phyloP scores from a whole-genome alignment of 2,329 filamentous ascomycete genomes.

The Fusarium praegraminearum region DNA sequence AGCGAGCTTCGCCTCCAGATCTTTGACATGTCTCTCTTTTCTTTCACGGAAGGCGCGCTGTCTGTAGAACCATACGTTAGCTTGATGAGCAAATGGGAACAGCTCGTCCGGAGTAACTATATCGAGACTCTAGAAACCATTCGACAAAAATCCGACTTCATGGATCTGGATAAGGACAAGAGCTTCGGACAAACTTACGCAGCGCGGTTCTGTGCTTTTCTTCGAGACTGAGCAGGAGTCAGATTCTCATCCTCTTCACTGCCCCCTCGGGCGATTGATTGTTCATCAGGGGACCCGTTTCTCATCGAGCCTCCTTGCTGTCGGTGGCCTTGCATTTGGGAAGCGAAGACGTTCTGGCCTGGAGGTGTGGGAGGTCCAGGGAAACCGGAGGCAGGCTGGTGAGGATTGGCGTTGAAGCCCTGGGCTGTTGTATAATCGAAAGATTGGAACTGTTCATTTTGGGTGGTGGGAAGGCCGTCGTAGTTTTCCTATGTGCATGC shows the following conservation, averaged over 20 bases:
- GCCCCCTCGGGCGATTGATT: constrained; percentile 51
- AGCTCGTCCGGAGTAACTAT: not conserved
- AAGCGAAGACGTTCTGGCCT: constrained; percentile 52
- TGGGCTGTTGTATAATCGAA: constrained; percentile 56
- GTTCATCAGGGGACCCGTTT: constrained; percentile 50
- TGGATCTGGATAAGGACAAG: not conserved
- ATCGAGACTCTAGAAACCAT: not conserved
- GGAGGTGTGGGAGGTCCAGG: constrained; percentile 66
- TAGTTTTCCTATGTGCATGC: constrained; percentile 60
- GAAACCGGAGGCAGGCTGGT: constrained; percentile 51
- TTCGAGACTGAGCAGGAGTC: constrained; percentile 68
- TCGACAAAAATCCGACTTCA: not conserved
- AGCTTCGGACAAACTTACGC: constrained; percentile 61
- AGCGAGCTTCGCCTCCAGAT: constrained; percentile 88
- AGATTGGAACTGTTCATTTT: constrained; percentile 60
- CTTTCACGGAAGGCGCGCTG: constrained; percentile 96
- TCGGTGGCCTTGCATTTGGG: constrained; percentile 43
- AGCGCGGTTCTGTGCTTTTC: constrained; percentile 72
- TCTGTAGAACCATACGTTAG: constrained; percentile 59
- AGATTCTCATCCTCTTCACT: constrained; percentile 69
- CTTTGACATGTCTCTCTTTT: constrained; percentile 93
- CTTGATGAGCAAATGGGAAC: not conserved
- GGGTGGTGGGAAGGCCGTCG: constrained; percentile 57
- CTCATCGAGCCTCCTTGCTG: constrained; percentile 43
- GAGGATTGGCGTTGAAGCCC: constrained; percentile 55